Evolutionary conservation across 352 stramenopile genomes (phyloP).

Genomic region (Pythium utonaiense): DNA sequence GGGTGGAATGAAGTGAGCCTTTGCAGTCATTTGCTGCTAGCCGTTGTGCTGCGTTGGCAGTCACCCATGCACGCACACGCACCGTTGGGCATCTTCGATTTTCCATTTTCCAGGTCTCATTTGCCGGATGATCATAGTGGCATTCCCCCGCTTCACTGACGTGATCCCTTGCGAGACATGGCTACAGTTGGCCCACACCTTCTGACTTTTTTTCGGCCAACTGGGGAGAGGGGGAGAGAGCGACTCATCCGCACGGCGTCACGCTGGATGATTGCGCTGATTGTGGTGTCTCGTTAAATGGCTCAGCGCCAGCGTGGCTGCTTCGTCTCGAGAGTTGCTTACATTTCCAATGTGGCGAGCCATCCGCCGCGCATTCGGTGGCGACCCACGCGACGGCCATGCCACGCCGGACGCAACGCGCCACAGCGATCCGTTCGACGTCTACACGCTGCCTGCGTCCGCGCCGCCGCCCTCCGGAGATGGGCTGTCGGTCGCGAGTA

Average conservation of each 20-base stretch:
- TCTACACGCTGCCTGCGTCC: background rate
- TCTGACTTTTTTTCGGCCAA: too few relatives aligned
- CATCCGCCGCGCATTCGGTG: constrained; percentile 8
- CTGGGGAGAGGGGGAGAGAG: background rate
- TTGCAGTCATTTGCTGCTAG: too few relatives aligned
- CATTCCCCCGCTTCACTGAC: too few relatives aligned
- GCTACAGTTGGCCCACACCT: background rate
- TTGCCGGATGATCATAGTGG: too few relatives aligned
- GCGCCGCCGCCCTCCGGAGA: constrained; percentile 9
- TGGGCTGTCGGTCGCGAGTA: constrained; percentile 36
- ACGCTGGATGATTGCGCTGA: background rate
- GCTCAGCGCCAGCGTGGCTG: background rate
- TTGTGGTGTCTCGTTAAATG: background rate
- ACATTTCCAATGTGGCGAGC: constrained; percentile 19
- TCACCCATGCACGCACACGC: too few relatives aligned
- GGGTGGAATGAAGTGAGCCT: too few relatives aligned
- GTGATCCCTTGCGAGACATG: too few relatives aligned
- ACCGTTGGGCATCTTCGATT: too few relatives aligned
- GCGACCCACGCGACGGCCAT: background rate
- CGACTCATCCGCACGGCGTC: too few relatives aligned
- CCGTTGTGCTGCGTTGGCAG: too few relatives aligned
- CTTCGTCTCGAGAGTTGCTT: background rate
- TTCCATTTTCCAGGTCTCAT: background rate
- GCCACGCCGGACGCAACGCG: too few relatives aligned
- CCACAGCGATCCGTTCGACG: constrained; percentile 12